A percentile compares a stretch with the other conserved stretches of the same genome.
These are phyloP conservation scores for Angomonas ambiguus DNA, from an alignment of 208 protist species.

Conservation along the genomic window DNA sequence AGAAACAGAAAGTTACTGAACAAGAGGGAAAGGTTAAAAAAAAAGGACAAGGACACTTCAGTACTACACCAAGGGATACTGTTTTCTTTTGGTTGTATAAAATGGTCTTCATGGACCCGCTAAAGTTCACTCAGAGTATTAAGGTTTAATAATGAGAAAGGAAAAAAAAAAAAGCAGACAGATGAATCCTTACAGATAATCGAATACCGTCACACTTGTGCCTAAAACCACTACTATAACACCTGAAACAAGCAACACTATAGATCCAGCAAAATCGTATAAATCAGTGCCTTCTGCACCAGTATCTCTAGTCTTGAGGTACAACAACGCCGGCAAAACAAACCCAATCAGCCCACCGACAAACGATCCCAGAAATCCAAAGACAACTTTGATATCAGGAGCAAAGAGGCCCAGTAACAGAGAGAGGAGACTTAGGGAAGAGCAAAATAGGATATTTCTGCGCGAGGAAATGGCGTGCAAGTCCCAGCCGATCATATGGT, in stretches of 20 bases:
- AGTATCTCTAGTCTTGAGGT: slow-evolving; percentile 57
- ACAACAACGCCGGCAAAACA: slow-evolving; percentile 72
- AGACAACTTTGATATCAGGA: slow-evolving; percentile 68
- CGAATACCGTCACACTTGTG: slow-evolving; percentile 51
- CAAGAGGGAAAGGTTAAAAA: not conserved
- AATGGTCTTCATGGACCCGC: not conserved
- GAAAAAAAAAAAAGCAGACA: slow-evolving; percentile 13
- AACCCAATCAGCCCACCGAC: slow-evolving; percentile 61
- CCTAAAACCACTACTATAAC: slow-evolving; percentile 55
- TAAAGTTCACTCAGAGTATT: not conserved
- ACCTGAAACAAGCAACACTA: slow-evolving; percentile 36
- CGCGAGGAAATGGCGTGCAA: slow-evolving; percentile 45
- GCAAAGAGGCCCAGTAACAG: slow-evolving; percentile 65
- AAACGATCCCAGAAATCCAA: slow-evolving; percentile 63
- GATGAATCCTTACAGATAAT: slow-evolving; percentile 9
- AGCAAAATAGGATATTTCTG: slow-evolving; percentile 45
- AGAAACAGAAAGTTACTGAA: not conserved
- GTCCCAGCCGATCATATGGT: slow-evolving; percentile 54
- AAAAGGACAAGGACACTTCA: not conserved
- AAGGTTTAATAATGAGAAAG: not conserved
- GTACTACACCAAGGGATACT: no score
- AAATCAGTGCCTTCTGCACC: slow-evolving; percentile 25
- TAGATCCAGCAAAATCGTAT: slow-evolving; percentile 33
- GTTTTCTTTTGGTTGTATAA: no score
- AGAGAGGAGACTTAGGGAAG: slow-evolving; percentile 29